phyloP scores from a whole-genome alignment of 1,284 basidiomycete genomes.

The Cystobasidium slooffiae region DNA sequence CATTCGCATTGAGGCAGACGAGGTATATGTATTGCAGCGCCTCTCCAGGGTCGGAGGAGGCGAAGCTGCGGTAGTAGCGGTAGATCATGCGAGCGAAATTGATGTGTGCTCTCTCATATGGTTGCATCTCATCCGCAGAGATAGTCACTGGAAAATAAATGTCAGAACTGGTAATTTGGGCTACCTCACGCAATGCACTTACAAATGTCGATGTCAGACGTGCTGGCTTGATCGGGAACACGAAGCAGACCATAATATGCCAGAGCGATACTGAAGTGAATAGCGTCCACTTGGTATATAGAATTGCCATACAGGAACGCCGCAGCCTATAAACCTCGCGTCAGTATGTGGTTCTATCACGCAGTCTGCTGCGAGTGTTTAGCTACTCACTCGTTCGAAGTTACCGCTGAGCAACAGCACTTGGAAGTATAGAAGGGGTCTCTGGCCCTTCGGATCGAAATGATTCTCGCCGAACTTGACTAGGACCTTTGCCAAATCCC shows the following conservation, averaged over 20 bases:
- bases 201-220: conserved; percentile 81
- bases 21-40: conserved; percentile 96
- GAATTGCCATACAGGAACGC: conserved; percentile 86
- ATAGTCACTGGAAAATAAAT: conserved; percentile 20
- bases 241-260: conserved; percentile 92
- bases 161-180: neutral
- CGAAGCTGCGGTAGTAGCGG: conserved; percentile 89
- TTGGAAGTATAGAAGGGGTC: conserved; percentile 77
- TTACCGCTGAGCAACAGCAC: conserved; percentile 89
- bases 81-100: conserved; percentile 86
- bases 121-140: conserved; percentile 16
- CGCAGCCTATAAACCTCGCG: conserved; percentile 66
- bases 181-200: conserved; percentile 56
- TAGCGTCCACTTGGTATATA: conserved; percentile 88
- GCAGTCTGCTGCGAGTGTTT: too few relatives aligned
- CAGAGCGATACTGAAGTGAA: conserved; percentile 89
- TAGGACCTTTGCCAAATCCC: conserved; percentile 77
- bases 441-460: conserved; percentile 78
- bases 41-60: conserved; percentile 86
- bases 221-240: conserved; percentile 74
- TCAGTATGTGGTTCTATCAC: too few relatives aligned
- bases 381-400: conserved; percentile 77
- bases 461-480: conserved; percentile 87
- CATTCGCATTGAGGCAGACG: conserved; percentile 79
- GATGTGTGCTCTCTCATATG: conserved; percentile 59